A percentile compares a stretch with the other conserved stretches of the same genome.
These are phyloP conservation scores for Pythium chondricola DNA, from an alignment of 352 stramenopile genomes.

Conservation along the genomic window DNA sequence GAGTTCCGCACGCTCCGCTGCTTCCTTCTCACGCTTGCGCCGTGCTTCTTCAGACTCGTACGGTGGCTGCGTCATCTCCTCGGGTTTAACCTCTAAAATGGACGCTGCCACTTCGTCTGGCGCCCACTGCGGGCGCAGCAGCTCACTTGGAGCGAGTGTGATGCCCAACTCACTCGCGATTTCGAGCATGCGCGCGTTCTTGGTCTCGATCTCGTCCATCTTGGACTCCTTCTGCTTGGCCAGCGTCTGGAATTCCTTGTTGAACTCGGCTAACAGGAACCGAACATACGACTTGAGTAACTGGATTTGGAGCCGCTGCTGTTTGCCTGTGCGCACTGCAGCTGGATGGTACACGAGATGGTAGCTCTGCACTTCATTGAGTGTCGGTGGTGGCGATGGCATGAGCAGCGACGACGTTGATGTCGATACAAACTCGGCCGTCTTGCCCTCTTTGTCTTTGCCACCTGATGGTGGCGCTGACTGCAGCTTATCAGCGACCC, in stretches of 20 bases:
- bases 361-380: constrained; percentile 41
- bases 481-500: constrained; percentile 25
- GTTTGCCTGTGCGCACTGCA: constrained; percentile 66
- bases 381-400: constrained; percentile 2
- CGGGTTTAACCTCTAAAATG: constrained; percentile 53
- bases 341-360: constrained; percentile 86
- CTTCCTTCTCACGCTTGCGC: constrained; percentile 39
- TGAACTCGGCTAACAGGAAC: constrained; percentile 70
- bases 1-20: constrained; percentile 24
- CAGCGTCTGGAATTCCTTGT: constrained; percentile 78
- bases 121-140: constrained; percentile 47
- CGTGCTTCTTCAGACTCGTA: constrained; percentile 77
- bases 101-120: constrained; percentile 57
- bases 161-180: constrained; percentile 67
- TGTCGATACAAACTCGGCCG: neutral
- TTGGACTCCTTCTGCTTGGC: constrained; percentile 68
- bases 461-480: neutral
- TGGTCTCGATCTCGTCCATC: constrained; percentile 83
- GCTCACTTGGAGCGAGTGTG: constrained; percentile 17
- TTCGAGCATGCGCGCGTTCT: constrained; percentile 85
- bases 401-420: constrained; percentile 2
- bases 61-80: constrained; percentile 81
- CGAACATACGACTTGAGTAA: constrained; percentile 73
- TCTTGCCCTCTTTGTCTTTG: constrained; percentile 2
- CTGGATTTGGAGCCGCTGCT: constrained; percentile 85